Conservation (phyloP, 164 flowering plant species). For the Sedum album region DNA sequence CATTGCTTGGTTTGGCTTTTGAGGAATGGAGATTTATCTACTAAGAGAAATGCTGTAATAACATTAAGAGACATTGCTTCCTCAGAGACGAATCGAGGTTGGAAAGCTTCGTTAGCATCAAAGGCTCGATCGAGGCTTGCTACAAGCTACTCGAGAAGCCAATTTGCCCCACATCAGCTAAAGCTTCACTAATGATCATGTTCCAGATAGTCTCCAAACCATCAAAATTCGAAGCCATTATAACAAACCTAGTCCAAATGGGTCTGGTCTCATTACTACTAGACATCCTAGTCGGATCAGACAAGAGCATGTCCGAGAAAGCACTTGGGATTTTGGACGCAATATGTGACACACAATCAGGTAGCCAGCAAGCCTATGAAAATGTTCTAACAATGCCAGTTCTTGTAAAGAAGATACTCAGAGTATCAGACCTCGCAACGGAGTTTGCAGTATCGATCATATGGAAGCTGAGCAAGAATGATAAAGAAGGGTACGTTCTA, state of each 20-base stretch:
- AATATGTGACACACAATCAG: slow-evolving; percentile 26
- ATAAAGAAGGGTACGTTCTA: slow-evolving; percentile 25
- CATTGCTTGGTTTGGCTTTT: slow-evolving; percentile 37
- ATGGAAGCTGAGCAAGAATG: slow-evolving; percentile 57
- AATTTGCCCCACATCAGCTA: slow-evolving; percentile 44
- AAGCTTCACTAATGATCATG: slow-evolving; percentile 38
- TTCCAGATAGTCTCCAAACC: slow-evolving; percentile 35
- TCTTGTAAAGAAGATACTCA: slow-evolving; percentile 64
- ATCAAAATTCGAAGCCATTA: slow-evolving; percentile 7
- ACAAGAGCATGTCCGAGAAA: slow-evolving; percentile 52
- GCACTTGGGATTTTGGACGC: slow-evolving; percentile 50
- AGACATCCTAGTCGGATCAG: slow-evolving; percentile 51
- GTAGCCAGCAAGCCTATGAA: slow-evolving; percentile 24
- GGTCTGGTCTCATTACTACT: slow-evolving; percentile 42
- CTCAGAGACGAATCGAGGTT: slow-evolving; percentile 16
- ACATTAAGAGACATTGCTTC: slow-evolving; percentile 33
- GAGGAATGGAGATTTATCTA: slow-evolving; percentile 30
- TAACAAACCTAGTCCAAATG: slow-evolving; percentile 25
- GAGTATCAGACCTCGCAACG: slow-evolving; percentile 58
- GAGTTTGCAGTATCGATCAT: slow-evolving; percentile 54
- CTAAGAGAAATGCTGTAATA: slow-evolving; percentile 37
- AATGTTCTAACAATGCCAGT: slow-evolving; percentile 56
- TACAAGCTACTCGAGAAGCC: slow-evolving; percentile 46
- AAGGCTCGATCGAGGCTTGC: slow-evolving; percentile 37
- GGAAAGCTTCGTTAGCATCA: slow-evolving; percentile 18